Percentiles rank a stretch among this genome's conserved stretches.
Conservation (phyloP, 495 filamentous ascomycete genomes). For the Penicillium coprophilum region DNA sequence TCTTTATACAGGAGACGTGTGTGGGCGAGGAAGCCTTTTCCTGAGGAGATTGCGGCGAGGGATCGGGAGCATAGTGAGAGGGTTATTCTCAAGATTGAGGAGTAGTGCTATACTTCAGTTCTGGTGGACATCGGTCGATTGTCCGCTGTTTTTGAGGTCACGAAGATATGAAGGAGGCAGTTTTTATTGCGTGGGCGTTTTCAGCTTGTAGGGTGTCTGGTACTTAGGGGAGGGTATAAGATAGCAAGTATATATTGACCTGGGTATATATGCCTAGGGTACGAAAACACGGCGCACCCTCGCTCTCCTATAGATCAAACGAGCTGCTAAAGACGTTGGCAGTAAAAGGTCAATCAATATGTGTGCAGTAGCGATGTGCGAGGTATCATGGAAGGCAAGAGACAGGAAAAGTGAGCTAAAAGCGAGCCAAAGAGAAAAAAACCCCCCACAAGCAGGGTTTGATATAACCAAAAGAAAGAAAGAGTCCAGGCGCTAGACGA, state of each 20-base stretch:
- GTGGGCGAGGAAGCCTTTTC: conserved; percentile 19
- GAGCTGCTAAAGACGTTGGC: neutral
- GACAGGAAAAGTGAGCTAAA: neutral
- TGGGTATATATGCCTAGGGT: neutral
- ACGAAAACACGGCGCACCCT: neutral
- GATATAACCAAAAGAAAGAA: neutral
- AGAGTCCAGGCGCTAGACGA: neutral
- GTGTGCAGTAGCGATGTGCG: conserved; percentile 1
- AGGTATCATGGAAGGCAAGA: conserved; percentile 20
- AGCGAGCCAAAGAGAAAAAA: neutral
- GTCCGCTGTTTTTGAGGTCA: neutral
- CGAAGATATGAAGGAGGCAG: neutral
- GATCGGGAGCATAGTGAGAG: neutral
- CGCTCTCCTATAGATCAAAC: neutral
- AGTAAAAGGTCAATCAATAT: neutral
- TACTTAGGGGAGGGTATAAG: neutral
- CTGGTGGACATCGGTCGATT: neutral
- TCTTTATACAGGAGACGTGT: conserved; percentile 8
- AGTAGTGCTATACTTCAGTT: neutral
- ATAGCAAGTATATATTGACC: neutral
- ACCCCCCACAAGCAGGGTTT: neutral
- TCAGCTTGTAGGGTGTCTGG: neutral
- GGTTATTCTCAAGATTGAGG: neutral
- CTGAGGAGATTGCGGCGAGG: conserved; percentile 67
- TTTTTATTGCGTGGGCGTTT: neutral